Conservation (phyloP, 805 yeast genomes). For the Phaffomyces thermotolerans region DNA sequence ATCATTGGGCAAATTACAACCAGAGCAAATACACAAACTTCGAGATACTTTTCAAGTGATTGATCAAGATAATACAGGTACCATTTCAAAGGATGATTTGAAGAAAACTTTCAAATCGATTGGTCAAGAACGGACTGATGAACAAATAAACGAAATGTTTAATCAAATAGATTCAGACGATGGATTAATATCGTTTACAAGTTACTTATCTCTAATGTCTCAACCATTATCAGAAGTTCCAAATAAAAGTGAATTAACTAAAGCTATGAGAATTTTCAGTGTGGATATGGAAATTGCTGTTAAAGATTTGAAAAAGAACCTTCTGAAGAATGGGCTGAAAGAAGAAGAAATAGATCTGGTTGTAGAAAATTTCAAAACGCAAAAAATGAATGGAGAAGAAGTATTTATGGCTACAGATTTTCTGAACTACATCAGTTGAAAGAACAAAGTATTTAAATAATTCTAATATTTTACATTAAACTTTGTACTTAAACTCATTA, state of each 20-base stretch:
- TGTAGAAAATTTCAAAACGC: conserved; percentile 48
- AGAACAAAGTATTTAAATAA: no score
- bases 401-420: conserved; percentile 58
- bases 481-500: not conserved
- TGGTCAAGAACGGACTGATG: conserved; percentile 38
- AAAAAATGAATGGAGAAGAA: conserved; percentile 47
- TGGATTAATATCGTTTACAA: conserved; percentile 46
- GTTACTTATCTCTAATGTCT: conserved; percentile 58
- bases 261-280: conserved; percentile 52
- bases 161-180: conserved; percentile 12
- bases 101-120: conserved; percentile 43
- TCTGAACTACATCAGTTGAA: conserved; percentile 31
- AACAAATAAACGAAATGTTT: conserved; percentile 42
- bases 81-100: conserved; percentile 49
- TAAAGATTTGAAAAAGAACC: conserved; percentile 40
- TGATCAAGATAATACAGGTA: conserved; percentile 76
- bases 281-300: conserved; percentile 39
- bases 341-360: conserved; percentile 41
- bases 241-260: conserved; percentile 42
- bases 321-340: conserved; percentile 37
- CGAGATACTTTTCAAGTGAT: conserved; percentile 72
- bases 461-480: not conserved
- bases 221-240: conserved; percentile 44
- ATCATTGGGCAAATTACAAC: conserved; percentile 29
- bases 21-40: conserved; percentile 56